Evolutionary conservation across 208 protist species (phyloP), one percentile per base, ranked within the genome.

Genomic region (Trypanosoma vivax): DNA sequence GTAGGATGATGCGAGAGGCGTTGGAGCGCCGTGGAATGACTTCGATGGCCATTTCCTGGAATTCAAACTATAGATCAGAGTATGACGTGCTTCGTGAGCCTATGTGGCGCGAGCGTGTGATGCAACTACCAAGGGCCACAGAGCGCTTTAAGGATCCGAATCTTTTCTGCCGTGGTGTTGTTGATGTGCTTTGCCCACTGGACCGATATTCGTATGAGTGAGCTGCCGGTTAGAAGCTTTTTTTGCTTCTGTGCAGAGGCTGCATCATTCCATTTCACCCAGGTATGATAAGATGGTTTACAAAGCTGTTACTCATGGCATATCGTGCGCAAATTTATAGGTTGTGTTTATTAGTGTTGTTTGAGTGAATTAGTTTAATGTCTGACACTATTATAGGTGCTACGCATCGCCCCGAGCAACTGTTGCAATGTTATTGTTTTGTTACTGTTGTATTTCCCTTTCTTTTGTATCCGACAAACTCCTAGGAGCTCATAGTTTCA

Each of bases 71-170:
- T 66, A 42, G 28, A 25, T 30, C 50, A 2, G 77, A 87, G 58
- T 40, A 77, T 13, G 73, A 86, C 40, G 21, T 67, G 1, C 16
- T 83, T 5, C 28, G 50, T 39, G 75, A 89, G 39, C 79, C 79
- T 31, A 39, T 77, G 1, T 92, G 85, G 82, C 74, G 81, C 0
- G 67, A 83, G 46, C 68, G 76, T 18, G 73, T 90, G 23, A 65
- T 88, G 69, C 41, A 25, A 29, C 53, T 59, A 24, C 43, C 62
- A 16, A 73, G 68, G 43, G 62, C 65, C 13, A 83, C 76, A 35
- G 68, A 88, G 42, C 71, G 69, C 35, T 88, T 86, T 58, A 70
- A 73, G 37, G 85, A 92, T 48, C 85, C 85, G 9, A 92, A 92
- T 51, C 34, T 74, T 24, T 83, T 92, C 52, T 49, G 60, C 29